A percentile compares a stretch with the other conserved stretches of the same genome.
Evolutionary conservation across 495 filamentous ascomycete genomes (phyloP).

Genomic region (Tuber umbilicatum): DNA sequence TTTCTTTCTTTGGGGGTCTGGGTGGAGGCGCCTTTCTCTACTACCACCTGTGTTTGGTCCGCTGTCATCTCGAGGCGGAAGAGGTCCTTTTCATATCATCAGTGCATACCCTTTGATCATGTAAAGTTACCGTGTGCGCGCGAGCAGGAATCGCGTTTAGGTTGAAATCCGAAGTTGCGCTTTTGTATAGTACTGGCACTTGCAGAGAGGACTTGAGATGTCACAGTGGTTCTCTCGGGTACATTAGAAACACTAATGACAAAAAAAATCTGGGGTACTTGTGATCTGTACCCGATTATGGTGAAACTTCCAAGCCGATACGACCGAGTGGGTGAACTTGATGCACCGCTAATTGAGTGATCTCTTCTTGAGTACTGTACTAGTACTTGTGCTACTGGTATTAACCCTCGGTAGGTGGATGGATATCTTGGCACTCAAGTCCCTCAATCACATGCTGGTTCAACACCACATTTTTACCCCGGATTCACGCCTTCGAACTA

Average conservation of each 20-base stretch:
- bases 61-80: not conserved
- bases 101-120: not conserved
- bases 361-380: too few species aligned
- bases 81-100: not conserved
- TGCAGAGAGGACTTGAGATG: not conserved
- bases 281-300: not conserved
- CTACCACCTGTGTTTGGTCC: not conserved
- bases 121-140: not conserved
- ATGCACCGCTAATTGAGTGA: not conserved
- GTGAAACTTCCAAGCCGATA: not conserved
- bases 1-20: slow-evolving; percentile 3
- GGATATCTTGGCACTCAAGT: slow-evolving; percentile 9
- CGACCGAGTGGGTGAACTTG: slow-evolving; percentile 15
- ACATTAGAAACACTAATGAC: not conserved
- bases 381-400: too few species aligned
- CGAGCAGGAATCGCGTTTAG: not conserved
- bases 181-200: not conserved
- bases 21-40: not conserved
- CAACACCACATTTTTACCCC: slow-evolving; percentile 19
- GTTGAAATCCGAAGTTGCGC: not conserved
- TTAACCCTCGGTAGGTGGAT: slow-evolving; percentile 16
- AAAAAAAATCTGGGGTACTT: not conserved
- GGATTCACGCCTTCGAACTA: slow-evolving; percentile 22
- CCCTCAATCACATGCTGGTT: slow-evolving; percentile 22
- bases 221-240: not conserved